Conservation (phyloP, 495 filamentous ascomycete species). For the Penicillium paradoxum region DNA sequence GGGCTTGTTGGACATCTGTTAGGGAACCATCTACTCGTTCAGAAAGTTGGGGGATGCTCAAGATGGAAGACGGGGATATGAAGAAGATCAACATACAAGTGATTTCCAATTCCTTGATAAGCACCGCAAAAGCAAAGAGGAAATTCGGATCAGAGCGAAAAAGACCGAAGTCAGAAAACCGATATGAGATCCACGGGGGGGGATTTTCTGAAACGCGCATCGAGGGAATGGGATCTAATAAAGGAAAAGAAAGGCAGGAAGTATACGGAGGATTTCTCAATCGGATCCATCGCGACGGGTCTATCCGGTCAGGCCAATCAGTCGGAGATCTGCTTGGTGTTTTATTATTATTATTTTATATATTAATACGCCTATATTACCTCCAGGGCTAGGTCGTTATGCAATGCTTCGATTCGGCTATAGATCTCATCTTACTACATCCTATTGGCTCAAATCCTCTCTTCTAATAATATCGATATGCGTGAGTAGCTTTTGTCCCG, state of each 20-base stretch:
- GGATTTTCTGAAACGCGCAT: slow-evolving; percentile 28
- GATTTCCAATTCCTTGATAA: not conserved
- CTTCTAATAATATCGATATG: too few relatives aligned
- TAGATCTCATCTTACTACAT: too few relatives aligned
- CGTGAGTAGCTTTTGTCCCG: too few relatives aligned
- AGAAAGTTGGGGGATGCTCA: slow-evolving; percentile 1
- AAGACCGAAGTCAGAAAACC: too few relatives aligned
- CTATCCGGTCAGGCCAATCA: slow-evolving; percentile 30
- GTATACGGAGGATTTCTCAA: slow-evolving; percentile 21
- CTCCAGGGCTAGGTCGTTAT: too few relatives aligned
- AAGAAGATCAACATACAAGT: slow-evolving; percentile 31
- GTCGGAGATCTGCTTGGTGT: slow-evolving; percentile 16
- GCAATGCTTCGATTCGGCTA: too few relatives aligned
- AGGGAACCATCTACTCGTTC: slow-evolving; percentile 24
- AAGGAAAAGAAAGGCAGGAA: too few relatives aligned
- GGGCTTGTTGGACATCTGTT: slow-evolving; percentile 40
- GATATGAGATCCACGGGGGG: too few relatives aligned
- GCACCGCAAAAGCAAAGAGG: slow-evolving; percentile 8
- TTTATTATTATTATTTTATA: not conserved
- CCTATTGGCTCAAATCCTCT: too few relatives aligned
- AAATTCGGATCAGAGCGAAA: too few relatives aligned
- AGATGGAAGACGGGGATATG: slow-evolving; percentile 11
- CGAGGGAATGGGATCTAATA: not conserved
- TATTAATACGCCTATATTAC: not conserved
- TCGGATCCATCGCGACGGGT: slow-evolving; percentile 32